phyloP scores from a whole-genome alignment of 1,284 basidiomycete genomes.

The Apiotrichum veenhuisii region DNA sequence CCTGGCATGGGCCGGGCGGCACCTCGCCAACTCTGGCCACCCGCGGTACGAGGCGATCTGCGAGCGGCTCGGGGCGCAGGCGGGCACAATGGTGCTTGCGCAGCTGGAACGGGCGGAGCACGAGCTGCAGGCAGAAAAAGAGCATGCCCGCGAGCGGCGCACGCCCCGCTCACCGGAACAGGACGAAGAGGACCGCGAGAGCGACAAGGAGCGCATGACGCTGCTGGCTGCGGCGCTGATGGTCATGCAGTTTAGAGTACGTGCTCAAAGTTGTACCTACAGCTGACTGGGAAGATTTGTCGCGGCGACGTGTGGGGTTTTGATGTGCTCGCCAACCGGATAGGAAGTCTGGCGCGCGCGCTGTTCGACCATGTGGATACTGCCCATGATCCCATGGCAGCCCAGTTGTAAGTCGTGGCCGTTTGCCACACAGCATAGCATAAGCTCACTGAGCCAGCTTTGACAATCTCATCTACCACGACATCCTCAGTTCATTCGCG shows the following conservation, averaged over 20 bases:
- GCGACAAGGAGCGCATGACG: constrained; percentile 29
- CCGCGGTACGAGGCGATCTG: constrained; percentile 33
- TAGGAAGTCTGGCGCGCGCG: neutral
- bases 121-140: neutral
- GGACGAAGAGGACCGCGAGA: neutral
- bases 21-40: constrained; percentile 35
- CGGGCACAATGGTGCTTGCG: constrained; percentile 16
- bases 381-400: constrained; percentile 24
- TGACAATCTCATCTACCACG: constrained; percentile 37
- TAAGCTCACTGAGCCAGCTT: constrained; percentile 22
- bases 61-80: constrained; percentile 31
- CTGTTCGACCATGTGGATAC: constrained; percentile 5
- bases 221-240: constrained; percentile 34
- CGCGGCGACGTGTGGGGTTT: constrained; percentile 41
- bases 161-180: neutral
- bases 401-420: constrained; percentile 27
- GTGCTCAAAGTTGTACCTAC: neutral
- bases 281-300: constrained; percentile 25
- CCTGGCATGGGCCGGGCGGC: constrained; percentile 36
- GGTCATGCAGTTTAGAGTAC: constrained; percentile 40
- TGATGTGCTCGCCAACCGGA: constrained; percentile 15
- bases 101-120: neutral
- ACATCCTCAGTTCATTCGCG: constrained; percentile 20
- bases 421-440: neutral
- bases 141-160: neutral